Base-by-base conservation (phyloP, 176 grass and related monocot species). In the Calamus simplicifolius region DNA sequence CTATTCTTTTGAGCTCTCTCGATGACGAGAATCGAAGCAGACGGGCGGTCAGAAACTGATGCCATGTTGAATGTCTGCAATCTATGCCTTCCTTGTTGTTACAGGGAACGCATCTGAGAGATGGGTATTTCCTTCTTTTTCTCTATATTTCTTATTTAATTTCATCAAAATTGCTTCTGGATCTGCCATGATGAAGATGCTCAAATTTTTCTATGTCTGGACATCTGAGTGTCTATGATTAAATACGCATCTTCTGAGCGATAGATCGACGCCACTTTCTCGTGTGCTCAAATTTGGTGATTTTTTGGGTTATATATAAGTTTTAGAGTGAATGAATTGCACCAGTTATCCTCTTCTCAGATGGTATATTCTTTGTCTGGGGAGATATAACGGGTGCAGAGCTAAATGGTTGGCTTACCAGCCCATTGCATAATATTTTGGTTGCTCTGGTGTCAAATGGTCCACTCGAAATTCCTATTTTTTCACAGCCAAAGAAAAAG, bases 11-110 rank as follows among this genome's bases (percentile, higher is more conserved):
- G 12, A n/a, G n/a, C n/a, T 28, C 59, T 19, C 87, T 85, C 93
- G 35, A 75, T 89, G 93, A 92, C 27, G 84, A 89, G 70, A 79
- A 52, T 52, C 4, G 16, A 81, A 89, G 88, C 93, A 92, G 93
- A 98, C 93, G 88, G 93, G 88, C 93, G 93, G 93, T 98, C 93
- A 79, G 94, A 98, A 85, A 67, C 85, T 98, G 94, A 93, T 98
- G 88, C 88, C 88, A 35, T 89, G 94, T 98, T 98, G 94, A 98
- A 64, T 77, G 88, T 98, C 88, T 98, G 94, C 81, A 70, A 49
- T 49, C 62, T 75, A 43, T 69, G 80, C 59, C 71, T 73, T 70
- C 75, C 75, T 50, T 43, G 31, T 35, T 35, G 35, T 43, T 50
- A 55, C 19, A 26, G 55, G 63, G 66, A 49, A 59, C 58, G 79